phyloP scores from a whole-genome alignment of 2,329 filamentous ascomycete species.

The Stemphylium lycopersici region DNA sequence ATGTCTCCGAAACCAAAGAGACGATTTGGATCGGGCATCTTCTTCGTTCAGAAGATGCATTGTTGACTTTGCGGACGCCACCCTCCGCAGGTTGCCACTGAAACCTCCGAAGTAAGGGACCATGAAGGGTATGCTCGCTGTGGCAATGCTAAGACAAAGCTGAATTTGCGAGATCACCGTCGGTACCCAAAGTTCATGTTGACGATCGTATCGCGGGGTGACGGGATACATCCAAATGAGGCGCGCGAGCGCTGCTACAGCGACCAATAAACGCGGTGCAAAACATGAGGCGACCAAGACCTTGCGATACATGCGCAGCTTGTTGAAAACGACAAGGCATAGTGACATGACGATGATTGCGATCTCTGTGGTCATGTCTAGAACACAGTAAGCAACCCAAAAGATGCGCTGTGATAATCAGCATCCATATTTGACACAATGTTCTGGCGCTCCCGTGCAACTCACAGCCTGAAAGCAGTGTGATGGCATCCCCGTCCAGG shows the following conservation, averaged over 20 bases:
- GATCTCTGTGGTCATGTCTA: conserved; percentile 42
- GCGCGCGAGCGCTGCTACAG: conserved; percentile 34
- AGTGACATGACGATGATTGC: conserved; percentile 40
- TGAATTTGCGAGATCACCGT: conserved; percentile 37
- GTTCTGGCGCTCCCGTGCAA: neutral
- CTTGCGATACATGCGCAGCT: conserved; percentile 32
- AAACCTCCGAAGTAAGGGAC: conserved; percentile 35
- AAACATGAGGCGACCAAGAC: conserved; percentile 41
- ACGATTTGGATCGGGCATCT: conserved; percentile 8
- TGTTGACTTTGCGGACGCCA: conserved; percentile 18
- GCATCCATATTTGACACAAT: conserved; percentile 4
- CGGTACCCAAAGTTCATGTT: conserved; percentile 38
- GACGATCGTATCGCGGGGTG: conserved; percentile 31
- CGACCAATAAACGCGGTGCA: conserved; percentile 37
- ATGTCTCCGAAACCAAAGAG: conserved; percentile 21
- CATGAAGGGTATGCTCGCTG: conserved; percentile 45
- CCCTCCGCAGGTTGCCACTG: conserved; percentile 23
- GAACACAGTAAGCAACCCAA: conserved; percentile 43
- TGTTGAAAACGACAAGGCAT: conserved; percentile 37
- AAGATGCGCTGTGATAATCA: conserved; percentile 36
- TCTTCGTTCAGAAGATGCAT: conserved; percentile 13
- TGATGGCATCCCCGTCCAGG: conserved; percentile 37
- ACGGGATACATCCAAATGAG: conserved; percentile 40
- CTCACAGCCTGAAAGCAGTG: conserved; percentile 41
- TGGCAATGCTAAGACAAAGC: conserved; percentile 37